A percentile compares a stretch with the other conserved stretches of the same genome.
These are phyloP conservation scores for Hypoxylon lienhwacheense DNA, from an alignment of 495 filamentous ascomycete species.

Conservation along the genomic window DNA sequence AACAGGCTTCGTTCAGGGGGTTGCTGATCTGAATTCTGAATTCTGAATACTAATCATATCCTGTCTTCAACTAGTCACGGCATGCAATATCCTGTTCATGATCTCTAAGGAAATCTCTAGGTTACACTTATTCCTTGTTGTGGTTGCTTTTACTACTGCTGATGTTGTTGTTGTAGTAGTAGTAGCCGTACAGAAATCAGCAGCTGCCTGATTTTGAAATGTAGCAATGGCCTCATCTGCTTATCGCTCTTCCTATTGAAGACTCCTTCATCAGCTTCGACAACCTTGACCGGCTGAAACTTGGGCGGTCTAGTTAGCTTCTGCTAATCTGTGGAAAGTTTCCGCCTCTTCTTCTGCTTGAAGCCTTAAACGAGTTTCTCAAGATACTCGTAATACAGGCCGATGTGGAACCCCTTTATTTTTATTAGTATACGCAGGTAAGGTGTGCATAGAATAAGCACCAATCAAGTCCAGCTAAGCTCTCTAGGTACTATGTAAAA, in stretches of 20 bases:
- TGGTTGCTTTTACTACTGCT: no score
- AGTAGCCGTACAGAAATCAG: not conserved
- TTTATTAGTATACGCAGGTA: not conserved
- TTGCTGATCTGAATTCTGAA: no score
- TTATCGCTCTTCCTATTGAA: not conserved
- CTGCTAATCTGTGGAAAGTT: slow-evolving; percentile 13
- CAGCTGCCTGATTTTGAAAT: not conserved
- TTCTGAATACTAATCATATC: no score
- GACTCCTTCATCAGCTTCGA: slow-evolving; percentile 1
- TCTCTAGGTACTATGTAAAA: not conserved
- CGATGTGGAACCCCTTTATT: not conserved
- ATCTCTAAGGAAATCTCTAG: no score
- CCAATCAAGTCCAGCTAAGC: slow-evolving; percentile 3
- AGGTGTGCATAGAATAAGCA: not conserved
- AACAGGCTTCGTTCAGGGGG: no score
- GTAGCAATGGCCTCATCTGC: not conserved
- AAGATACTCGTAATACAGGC: not conserved
- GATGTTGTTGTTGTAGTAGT: no score
- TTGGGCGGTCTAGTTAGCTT: slow-evolving; percentile 8
- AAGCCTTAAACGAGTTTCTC: slow-evolving; percentile 1
- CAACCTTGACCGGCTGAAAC: slow-evolving; percentile 5
- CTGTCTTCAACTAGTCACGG: no score
- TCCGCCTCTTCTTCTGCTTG: slow-evolving; percentile 13
- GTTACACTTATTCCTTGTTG: no score
- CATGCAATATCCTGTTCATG: no score